Evolutionary conservation across 2,329 filamentous ascomycete species (phyloP).

Genomic region (Lachnellula willkommii): DNA sequence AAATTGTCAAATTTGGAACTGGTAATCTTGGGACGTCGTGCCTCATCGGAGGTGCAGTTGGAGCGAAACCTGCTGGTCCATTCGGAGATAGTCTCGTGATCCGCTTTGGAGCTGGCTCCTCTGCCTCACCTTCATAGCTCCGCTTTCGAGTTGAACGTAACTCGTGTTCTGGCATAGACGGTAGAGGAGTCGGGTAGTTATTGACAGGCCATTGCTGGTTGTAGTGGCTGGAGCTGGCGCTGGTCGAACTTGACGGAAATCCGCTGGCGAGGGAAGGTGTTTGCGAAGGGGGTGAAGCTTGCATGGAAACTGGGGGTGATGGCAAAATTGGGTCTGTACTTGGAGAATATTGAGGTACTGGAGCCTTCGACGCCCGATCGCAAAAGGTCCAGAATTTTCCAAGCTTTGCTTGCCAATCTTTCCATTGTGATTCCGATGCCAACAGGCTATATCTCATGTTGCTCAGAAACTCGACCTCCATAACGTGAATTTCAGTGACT

Average conservation of each 20-base stretch:
- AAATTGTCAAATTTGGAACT: conserved; percentile 61
- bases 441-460: conserved; percentile 95
- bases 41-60: conserved; percentile 17
- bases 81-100: conserved; percentile 23
- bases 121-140: conserved; percentile 47
- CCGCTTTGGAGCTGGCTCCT: conserved; percentile 53
- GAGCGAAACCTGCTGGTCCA: conserved; percentile 9
- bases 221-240: conserved; percentile 22
- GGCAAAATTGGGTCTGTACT: conserved; percentile 40
- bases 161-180: conserved; percentile 37
- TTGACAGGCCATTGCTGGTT: conserved; percentile 31
- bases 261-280: conserved; percentile 34
- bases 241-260: conserved; percentile 29
- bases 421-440: conserved; percentile 81
- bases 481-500: conserved; percentile 92
- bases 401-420: conserved; percentile 77
- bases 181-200: conserved; percentile 33
- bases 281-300: conserved; percentile 42
- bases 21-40: conserved; percentile 52
- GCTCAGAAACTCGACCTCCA: conserved; percentile 99
- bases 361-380: conserved; percentile 25
- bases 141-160: conserved; percentile 46
- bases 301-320: conserved; percentile 45
- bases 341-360: conserved; percentile 21
- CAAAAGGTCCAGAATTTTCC: conserved; percentile 72